Conservation (phyloP, 2,329 filamentous ascomycete species). For the Lasiodiplodia sp. region DNA sequence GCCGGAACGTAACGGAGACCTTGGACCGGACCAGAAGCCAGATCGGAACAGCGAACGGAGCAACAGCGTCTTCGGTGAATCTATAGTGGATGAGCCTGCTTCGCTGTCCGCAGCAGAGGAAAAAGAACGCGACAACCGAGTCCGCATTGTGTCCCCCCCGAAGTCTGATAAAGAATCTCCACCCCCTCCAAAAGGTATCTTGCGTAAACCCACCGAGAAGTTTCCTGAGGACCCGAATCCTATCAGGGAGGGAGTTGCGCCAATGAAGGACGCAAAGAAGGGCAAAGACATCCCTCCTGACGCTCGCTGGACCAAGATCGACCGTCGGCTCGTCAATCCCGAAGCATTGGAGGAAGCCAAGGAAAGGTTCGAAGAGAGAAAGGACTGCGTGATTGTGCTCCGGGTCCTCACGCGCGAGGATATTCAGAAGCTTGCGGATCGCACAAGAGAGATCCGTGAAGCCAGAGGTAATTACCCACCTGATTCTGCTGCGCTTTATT, state of each 20-base stretch:
- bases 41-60: conserved; percentile 37
- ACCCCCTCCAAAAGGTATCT: conserved; percentile 76
- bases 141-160: conserved; percentile 73
- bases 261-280: conserved; percentile 86
- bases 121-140: conserved; percentile 40
- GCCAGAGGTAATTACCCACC: conserved; percentile 50
- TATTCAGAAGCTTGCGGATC: conserved; percentile 84
- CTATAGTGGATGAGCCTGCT: conserved; percentile 45
- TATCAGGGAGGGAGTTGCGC: conserved; percentile 87
- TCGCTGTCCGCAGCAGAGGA: conserved; percentile 36
- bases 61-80: conserved; percentile 39
- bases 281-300: conserved; percentile 72
- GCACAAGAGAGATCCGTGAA: conserved; percentile 80
- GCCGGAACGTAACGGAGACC: conserved; percentile 35
- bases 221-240: conserved; percentile 89
- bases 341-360: conserved; percentile 86
- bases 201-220: conserved; percentile 80
- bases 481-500: conserved; percentile 25
- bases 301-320: conserved; percentile 93
- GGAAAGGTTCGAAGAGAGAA: conserved; percentile 89
- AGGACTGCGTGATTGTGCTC: conserved; percentile 92
- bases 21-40: conserved; percentile 13
- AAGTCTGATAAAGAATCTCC: conserved; percentile 69
- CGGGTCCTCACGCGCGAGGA: conserved; percentile 87
- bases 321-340: conserved; percentile 85